phyloP scores from a whole-genome alignment of 768 basidiomycete species.

The Auricularia sp. region DNA sequence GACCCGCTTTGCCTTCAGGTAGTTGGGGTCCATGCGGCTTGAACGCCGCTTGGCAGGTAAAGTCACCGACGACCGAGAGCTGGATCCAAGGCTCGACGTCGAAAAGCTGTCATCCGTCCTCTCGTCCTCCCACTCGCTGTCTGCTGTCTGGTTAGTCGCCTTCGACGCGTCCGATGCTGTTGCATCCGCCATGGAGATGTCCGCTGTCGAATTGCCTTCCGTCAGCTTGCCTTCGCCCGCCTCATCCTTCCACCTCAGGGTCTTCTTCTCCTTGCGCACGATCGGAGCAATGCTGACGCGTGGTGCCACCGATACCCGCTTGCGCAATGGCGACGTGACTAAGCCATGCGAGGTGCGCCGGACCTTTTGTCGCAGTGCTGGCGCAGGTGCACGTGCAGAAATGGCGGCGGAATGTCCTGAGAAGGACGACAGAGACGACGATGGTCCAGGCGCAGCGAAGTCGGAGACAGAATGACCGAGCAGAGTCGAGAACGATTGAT shows the following conservation, averaged over 20 bases:
- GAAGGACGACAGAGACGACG: slow-evolving; percentile 36
- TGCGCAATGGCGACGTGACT: slow-evolving; percentile 30
- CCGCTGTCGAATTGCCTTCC: slow-evolving; percentile 20
- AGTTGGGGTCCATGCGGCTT: slow-evolving; percentile 60
- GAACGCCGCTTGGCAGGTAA: slow-evolving; percentile 36
- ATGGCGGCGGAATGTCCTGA: slow-evolving; percentile 39
- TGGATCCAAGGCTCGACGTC: neutral
- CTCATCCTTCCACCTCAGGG: slow-evolving; percentile 82
- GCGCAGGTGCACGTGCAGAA: slow-evolving; percentile 38
- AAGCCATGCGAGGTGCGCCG: slow-evolving; percentile 31
- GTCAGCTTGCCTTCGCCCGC: slow-evolving; percentile 67
- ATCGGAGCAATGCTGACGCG: slow-evolving; percentile 60
- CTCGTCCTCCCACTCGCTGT: slow-evolving; percentile 84
- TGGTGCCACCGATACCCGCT: slow-evolving; percentile 18
- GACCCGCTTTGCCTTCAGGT: slow-evolving; percentile 42
- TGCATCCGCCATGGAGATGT: too few species aligned
- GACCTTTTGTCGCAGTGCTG: slow-evolving; percentile 37
- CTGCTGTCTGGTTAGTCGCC: neutral
- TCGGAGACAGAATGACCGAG: slow-evolving; percentile 57
- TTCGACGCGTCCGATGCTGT: slow-evolving; percentile 19
- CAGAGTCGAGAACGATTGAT: slow-evolving; percentile 55
- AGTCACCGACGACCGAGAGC: neutral
- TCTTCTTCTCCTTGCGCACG: slow-evolving; percentile 43
- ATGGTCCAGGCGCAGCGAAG: slow-evolving; percentile 31
- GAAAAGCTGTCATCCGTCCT: slow-evolving; percentile 61